A percentile compares a stretch with the other conserved stretches of the same genome.
These are phyloP conservation scores for Xylaria sp. DNA, from an alignment of 2,329 filamentous ascomycete genomes.

Conservation along the genomic window DNA sequence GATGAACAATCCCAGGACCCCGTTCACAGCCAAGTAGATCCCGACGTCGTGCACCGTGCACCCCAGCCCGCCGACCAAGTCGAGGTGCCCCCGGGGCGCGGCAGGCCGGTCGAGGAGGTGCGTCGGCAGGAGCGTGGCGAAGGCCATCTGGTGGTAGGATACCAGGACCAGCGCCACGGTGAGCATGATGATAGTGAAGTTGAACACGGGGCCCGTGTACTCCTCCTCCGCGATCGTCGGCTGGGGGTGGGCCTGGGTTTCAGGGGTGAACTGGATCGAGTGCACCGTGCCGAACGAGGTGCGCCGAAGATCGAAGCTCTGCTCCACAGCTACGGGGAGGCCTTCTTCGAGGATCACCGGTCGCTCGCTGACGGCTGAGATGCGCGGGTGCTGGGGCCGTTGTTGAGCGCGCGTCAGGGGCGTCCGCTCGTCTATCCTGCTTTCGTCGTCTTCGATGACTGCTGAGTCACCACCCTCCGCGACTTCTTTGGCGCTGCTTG, in stretches of 20 bases:
- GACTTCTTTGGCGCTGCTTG: constrained; percentile 2
- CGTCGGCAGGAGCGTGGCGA: constrained; percentile 49
- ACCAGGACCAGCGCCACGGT: constrained; percentile 48
- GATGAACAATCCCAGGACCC: constrained; percentile 72
- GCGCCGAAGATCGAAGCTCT: constrained; percentile 45
- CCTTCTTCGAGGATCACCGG: constrained; percentile 45
- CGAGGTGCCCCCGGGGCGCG: constrained; percentile 39
- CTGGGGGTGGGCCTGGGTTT: constrained; percentile 17
- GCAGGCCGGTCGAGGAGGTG: constrained; percentile 49
- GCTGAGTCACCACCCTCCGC: constrained; percentile 35
- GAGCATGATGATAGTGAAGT: constrained; percentile 50
- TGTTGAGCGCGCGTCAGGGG: constrained; percentile 32
- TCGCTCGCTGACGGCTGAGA: constrained; percentile 32
- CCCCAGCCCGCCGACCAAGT: constrained; percentile 67
- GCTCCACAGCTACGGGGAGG: constrained; percentile 43
- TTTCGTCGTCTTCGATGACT: constrained; percentile 33
- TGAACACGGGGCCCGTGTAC: constrained; percentile 43
- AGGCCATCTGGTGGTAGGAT: constrained; percentile 55
- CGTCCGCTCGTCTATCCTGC: constrained; percentile 38
- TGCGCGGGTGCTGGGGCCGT: constrained; percentile 18
- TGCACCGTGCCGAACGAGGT: constrained; percentile 51
- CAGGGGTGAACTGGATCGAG: constrained; percentile 44
- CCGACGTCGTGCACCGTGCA: constrained; percentile 70
- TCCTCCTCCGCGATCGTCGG: constrained; percentile 15
- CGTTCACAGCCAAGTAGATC: constrained; percentile 71